These are phyloP conservation scores for Ceratobasidium sp. DNA, from an alignment of 1,284 basidiomycete species.

Conservation along the genomic window DNA sequence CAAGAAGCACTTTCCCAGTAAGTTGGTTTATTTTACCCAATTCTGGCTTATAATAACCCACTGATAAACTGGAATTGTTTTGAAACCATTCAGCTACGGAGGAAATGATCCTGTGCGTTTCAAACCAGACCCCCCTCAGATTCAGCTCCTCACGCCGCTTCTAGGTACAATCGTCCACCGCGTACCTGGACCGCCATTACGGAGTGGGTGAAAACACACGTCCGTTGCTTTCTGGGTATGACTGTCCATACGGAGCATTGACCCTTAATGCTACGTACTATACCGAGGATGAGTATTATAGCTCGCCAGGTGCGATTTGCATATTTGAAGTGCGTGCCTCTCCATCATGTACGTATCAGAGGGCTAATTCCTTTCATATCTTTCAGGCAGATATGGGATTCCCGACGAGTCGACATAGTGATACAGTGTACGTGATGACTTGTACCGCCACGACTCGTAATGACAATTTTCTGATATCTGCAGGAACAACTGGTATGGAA, in stretches of 20 bases:
- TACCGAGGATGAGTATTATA: slow-evolving; percentile 58
- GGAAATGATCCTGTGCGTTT: slow-evolving; percentile 65
- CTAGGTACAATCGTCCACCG: slow-evolving; percentile 65
- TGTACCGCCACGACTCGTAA: not conserved
- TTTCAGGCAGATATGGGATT: slow-evolving; percentile 61
- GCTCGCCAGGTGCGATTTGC: slow-evolving; percentile 67
- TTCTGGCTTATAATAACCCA: not conserved
- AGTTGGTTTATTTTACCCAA: slow-evolving; percentile 3
- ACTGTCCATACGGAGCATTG: slow-evolving; percentile 70
- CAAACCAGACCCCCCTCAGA: not conserved
- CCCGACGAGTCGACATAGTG: slow-evolving; percentile 65
- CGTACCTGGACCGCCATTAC: slow-evolving; percentile 73
- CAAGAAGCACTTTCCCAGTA: slow-evolving; percentile 51
- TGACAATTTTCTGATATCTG: slow-evolving; percentile 50
- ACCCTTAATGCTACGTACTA: slow-evolving; percentile 68
- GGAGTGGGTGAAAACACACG: slow-evolving; percentile 61
- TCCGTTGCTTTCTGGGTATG: slow-evolving; percentile 59
- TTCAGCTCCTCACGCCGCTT: not conserved
- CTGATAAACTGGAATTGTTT: not conserved
- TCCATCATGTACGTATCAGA: not conserved
- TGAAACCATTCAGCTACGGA: slow-evolving; percentile 52
- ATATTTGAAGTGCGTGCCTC: slow-evolving; percentile 61
- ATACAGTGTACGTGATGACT: slow-evolving; percentile 2
- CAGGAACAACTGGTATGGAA: slow-evolving; percentile 42
- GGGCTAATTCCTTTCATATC: not conserved